phyloP scores from a whole-genome alignment of 225 moss, liverwort and hornwort genomes.

The Takakia lepidozioides region DNA sequence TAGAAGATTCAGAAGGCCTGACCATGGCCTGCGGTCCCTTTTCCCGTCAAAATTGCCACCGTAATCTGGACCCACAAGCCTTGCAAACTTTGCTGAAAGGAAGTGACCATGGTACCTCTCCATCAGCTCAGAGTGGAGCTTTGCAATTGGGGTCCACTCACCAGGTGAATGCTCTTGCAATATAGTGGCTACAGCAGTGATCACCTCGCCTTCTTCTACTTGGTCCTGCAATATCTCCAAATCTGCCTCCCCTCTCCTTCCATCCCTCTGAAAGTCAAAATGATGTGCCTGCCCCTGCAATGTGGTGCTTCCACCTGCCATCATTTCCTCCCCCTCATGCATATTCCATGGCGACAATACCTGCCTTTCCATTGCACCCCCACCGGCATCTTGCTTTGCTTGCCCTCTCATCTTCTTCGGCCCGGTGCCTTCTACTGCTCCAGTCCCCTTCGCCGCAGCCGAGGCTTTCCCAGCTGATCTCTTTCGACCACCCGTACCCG shows the following conservation, averaged over 20 bases:
- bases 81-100: too few relatives aligned
- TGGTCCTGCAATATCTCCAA: constrained; percentile 34
- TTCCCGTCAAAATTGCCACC: constrained; percentile 9
- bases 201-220: constrained; percentile 68
- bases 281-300: constrained; percentile 3
- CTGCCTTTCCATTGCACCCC: constrained; percentile 35
- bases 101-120: too few relatives aligned
- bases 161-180: constrained; percentile 73
- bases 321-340: constrained; percentile 53
- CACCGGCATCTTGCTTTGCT: constrained; percentile 35
- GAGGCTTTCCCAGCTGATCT: constrained; percentile 40
- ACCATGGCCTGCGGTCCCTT: constrained; percentile 49
- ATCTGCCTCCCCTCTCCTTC: constrained; percentile 44
- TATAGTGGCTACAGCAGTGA: constrained; percentile 62
- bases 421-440: constrained; percentile 25
- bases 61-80: too few relatives aligned
- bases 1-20: constrained; percentile 74
- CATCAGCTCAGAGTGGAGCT: constrained; percentile 58
- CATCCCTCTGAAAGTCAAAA: constrained; percentile 40
- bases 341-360: constrained; percentile 46
- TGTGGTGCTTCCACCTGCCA: constrained; percentile 53
- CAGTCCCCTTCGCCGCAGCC: constrained; percentile 16
- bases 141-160: constrained; percentile 96
- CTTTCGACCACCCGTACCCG: constrained; percentile 59
- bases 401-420: constrained; percentile 62